These are phyloP conservation scores for Aspergillus sp. DNA, from an alignment of 2,329 filamentous ascomycete species.

Conservation along the genomic window DNA sequence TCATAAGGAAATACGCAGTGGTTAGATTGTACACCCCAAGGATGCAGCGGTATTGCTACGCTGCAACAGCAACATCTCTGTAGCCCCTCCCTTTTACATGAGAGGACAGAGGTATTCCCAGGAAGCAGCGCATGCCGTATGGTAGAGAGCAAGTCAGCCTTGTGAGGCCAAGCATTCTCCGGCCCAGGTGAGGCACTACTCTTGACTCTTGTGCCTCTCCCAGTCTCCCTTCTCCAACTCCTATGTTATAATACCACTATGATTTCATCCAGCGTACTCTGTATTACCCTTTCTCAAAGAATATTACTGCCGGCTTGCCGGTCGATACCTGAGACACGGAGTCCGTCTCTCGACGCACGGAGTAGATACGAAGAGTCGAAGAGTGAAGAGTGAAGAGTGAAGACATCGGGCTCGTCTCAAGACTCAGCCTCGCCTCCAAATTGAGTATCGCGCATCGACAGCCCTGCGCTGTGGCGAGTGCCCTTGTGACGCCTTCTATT, in stretches of 20 bases:
- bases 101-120: not conserved
- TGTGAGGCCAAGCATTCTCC: conserved; percentile 3
- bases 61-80: too few relatives aligned
- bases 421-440: not conserved
- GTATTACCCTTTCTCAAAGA: not conserved
- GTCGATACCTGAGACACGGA: not conserved
- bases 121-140: not conserved
- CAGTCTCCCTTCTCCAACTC: not conserved
- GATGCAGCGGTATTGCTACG: too few relatives aligned
- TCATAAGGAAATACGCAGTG: not conserved
- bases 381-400: not conserved
- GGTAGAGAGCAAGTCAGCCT: conserved; percentile 2
- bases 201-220: too few relatives aligned
- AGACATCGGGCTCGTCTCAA: not conserved
- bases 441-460: not conserved
- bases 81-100: too few relatives aligned
- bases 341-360: too few relatives aligned
- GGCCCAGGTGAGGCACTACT: not conserved
- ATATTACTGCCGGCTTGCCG: not conserved
- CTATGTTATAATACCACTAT: not conserved
- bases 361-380: too few relatives aligned
- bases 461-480: not conserved
- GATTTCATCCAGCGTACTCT: not conserved
- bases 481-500: not conserved
- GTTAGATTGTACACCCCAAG: too few relatives aligned